phyloP scores from a whole-genome alignment of 2,329 filamentous ascomycete species.

The Phaeosphaeria sp. region DNA sequence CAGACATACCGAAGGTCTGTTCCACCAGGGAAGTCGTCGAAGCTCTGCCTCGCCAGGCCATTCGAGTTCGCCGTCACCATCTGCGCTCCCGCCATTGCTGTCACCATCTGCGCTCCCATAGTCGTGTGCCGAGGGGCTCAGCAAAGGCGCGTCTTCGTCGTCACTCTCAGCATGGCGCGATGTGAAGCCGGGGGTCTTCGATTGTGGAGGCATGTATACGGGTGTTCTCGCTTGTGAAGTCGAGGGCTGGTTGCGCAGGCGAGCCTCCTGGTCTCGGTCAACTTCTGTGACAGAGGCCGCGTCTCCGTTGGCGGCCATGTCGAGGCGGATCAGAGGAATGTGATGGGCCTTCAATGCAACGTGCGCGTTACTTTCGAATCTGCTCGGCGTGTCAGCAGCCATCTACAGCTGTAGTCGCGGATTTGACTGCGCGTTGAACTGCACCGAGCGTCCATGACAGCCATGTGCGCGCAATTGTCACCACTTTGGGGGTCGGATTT shows the following conservation, averaged over 20 bases:
- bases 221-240: constrained; percentile 17
- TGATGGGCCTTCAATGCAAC: constrained; percentile 7
- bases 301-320: constrained; percentile 35
- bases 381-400: constrained; percentile 1
- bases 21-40: constrained; percentile 56
- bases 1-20: constrained; percentile 56
- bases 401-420: not conserved
- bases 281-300: constrained; percentile 37
- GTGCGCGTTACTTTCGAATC: constrained; percentile 23
- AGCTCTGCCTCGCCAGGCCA: constrained; percentile 49
- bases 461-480: not conserved
- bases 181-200: constrained; percentile 17
- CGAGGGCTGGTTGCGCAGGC: constrained; percentile 16
- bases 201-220: constrained; percentile 11
- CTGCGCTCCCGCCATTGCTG: constrained; percentile 9
- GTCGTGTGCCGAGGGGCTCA: constrained; percentile 21
- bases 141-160: constrained; percentile 37
- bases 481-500: constrained; percentile 1
- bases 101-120: constrained; percentile 14
- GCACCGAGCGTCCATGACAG: not conserved
- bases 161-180: constrained; percentile 12
- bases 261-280: constrained; percentile 35
- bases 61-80: constrained; percentile 19
- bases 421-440: not conserved
- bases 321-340: constrained; percentile 2